Percentiles rank a stretch among this genome's conserved stretches.
phyloP scores from a whole-genome alignment of 495 filamentous ascomycete genomes.

The Penicillium parvum region DNA sequence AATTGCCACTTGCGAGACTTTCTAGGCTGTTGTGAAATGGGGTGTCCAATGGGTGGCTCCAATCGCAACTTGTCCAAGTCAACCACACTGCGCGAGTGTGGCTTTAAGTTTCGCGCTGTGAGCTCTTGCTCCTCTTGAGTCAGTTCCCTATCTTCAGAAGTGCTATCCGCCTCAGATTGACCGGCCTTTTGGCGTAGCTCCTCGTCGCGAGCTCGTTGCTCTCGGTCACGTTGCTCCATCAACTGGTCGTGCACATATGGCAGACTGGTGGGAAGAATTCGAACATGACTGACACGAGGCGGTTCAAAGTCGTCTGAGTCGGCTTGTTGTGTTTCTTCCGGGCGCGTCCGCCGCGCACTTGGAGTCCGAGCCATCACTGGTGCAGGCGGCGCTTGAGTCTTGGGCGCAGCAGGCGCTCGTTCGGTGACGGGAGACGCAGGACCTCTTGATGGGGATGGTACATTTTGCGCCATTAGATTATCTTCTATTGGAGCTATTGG shows the following conservation, averaged over 20 bases:
- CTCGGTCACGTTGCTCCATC: constrained; percentile 66
- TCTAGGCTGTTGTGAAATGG: constrained; percentile 54
- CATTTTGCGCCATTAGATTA: constrained; percentile 29
- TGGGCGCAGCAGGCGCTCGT: constrained; percentile 18
- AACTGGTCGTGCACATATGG: constrained; percentile 84
- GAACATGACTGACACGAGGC: constrained; percentile 67
- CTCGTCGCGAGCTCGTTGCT: constrained; percentile 30
- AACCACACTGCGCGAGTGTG: constrained; percentile 64
- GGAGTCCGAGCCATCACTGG: constrained; percentile 14
- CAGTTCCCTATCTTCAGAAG: constrained; percentile 39
- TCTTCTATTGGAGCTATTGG: constrained; percentile 40
- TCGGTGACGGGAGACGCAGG: constrained; percentile 17
- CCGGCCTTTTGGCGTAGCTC: constrained; percentile 23
- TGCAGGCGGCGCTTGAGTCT: constrained; percentile 17
- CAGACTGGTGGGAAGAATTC: constrained; percentile 83
- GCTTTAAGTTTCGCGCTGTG: constrained; percentile 70
- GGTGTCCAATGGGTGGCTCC: constrained; percentile 64
- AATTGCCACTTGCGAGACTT: constrained; percentile 92
- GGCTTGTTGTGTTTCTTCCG: constrained; percentile 23
- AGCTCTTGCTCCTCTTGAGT: constrained; percentile 72
- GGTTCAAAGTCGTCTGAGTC: constrained; percentile 30
- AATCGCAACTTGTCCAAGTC: constrained; percentile 51
- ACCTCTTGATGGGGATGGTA: constrained; percentile 22
- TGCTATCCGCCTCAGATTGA: constrained; percentile 44
- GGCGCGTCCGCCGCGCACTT: constrained; percentile 25